Evolutionary conservation across 495 filamentous ascomycete genomes (phyloP).

Genomic region (Lichenothelia convexa): DNA sequence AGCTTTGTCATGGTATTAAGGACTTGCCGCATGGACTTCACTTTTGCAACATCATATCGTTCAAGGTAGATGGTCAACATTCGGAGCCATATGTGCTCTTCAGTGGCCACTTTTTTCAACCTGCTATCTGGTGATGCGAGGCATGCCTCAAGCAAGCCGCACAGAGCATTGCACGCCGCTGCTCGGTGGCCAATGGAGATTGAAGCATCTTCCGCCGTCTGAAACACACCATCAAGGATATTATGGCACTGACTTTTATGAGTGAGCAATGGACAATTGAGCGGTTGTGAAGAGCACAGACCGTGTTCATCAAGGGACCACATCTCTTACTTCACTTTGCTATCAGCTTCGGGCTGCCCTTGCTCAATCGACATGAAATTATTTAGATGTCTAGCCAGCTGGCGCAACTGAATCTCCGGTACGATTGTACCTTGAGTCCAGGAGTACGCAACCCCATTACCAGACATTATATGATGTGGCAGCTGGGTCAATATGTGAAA

Average conservation of each 20-base stretch:
- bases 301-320: neutral
- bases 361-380: too few species aligned
- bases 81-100: slow-evolving; percentile 30
- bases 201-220: neutral
- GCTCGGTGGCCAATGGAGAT: slow-evolving; percentile 13
- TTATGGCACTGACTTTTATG: neutral
- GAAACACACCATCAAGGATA: neutral
- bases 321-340: neutral
- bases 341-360: too few species aligned
- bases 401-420: too few species aligned
- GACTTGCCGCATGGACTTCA: slow-evolving; percentile 58
- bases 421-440: too few species aligned
- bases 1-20: slow-evolving; percentile 18
- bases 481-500: too few species aligned
- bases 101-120: slow-evolving; percentile 18
- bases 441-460: too few species aligned
- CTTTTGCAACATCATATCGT: slow-evolving; percentile 53
- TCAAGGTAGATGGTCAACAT: slow-evolving; percentile 55
- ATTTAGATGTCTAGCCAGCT: too few species aligned
- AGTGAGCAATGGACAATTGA: neutral
- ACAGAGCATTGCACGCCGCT: slow-evolving; percentile 20
- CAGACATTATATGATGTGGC: too few species aligned
- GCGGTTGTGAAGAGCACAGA: neutral
- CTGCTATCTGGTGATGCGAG: slow-evolving; percentile 17
- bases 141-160: slow-evolving; percentile 16